Percentiles rank a stretch among this genome's conserved stretches.
Conservation (phyloP, 768 basidiomycete genomes). For the Trametes coccinea region DNA sequence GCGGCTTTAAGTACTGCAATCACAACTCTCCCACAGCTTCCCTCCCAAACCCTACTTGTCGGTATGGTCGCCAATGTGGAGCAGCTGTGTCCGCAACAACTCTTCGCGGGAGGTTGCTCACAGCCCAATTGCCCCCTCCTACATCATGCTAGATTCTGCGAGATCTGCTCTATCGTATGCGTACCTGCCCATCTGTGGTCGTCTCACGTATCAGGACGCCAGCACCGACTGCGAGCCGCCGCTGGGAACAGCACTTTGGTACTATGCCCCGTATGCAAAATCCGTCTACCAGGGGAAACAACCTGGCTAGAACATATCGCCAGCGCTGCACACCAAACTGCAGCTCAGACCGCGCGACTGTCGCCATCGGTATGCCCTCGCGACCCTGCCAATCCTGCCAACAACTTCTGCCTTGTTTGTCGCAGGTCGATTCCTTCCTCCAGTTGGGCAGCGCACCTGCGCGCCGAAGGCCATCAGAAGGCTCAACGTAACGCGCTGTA, state of each 20-base stretch:
- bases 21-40: neutral
- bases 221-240: slow-evolving; percentile 8
- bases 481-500: neutral
- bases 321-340: neutral
- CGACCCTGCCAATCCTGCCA: neutral
- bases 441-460: neutral
- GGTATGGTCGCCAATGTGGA: neutral
- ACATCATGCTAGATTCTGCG: slow-evolving; percentile 28
- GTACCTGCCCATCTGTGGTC: neutral
- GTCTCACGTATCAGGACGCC: slow-evolving; percentile 11
- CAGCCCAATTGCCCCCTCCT: slow-evolving; percentile 14
- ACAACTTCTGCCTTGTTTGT: neutral
- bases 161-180: slow-evolving; percentile 24
- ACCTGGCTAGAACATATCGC: neutral
- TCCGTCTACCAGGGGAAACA: neutral
- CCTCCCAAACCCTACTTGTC: neutral
- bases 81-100: slow-evolving; percentile 12
- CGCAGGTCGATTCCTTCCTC: neutral
- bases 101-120: slow-evolving; percentile 21
- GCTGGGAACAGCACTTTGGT: neutral
- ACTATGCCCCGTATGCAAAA: slow-evolving; percentile 16
- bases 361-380: neutral
- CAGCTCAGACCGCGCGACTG: neutral
- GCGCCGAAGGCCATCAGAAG: neutral
- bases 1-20: neutral